Base-by-base conservation (phyloP, 2,329 filamentous ascomycete genomes). In the Metarhizium album region DNA sequence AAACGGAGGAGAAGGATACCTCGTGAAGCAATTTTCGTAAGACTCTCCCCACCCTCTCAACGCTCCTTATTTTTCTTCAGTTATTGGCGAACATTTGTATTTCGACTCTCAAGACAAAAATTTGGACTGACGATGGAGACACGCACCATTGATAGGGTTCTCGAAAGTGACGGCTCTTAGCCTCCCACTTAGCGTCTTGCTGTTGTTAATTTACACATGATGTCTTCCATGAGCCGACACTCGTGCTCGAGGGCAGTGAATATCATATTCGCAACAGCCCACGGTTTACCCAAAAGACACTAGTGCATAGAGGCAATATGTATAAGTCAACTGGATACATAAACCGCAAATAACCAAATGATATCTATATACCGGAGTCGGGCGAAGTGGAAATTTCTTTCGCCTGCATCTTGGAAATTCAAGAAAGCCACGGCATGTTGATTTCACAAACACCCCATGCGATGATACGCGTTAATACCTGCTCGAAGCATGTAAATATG, bases 21-120 rank as follows among this genome's bases (percentile, higher is more conserved):
- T 98, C 59, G 83, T 90, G 48, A 94, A 94, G 66, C 88, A 95
- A 64, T 95, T 90, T 66, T 94, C 89, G 89, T 95, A 73, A 76
- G 90, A 74, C 37, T 13, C 42, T 6, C 9, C n/a, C 14, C 33
- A 8, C 29, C 38, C 48, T 16, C 5, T 20, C 7, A 18, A 40
- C 7, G 18, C 16, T 29, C 24, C 24, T 22, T 42, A 40, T 20
- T 40, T 40, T 20, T n/a, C n/a, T n/a, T n/a, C n/a, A n/a, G n/a
- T 18, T 11, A 40, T 16, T 40, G 14, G 16, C 5, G 20, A 18
- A 8, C 18, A 11, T 40, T 40, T 18, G 16, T 40, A 11, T 18
- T 37, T 23, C 8, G 24, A 18, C 8, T 33, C 4, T 40, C 23
- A n/a, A n/a, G 14, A n/a, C 6, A 16, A 8, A 22, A 40, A 20